These are phyloP conservation scores for Aquilaria yunnanensis DNA, from an alignment of 345 rosid genomes.

Conservation along the genomic window DNA sequence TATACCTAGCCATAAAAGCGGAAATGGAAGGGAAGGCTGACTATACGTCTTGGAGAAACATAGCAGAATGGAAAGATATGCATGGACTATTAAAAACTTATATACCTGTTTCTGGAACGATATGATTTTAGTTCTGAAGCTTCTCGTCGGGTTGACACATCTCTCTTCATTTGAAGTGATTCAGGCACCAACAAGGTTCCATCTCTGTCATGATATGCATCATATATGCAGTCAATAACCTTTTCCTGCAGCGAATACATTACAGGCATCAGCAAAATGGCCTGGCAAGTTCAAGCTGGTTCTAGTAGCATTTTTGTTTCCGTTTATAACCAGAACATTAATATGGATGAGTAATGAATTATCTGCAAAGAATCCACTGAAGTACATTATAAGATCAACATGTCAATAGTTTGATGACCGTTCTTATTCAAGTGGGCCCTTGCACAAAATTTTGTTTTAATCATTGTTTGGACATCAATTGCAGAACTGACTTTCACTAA, in stretches of 20 bases:
- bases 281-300: not conserved
- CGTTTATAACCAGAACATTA: too few relatives aligned
- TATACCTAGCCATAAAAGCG: too few relatives aligned
- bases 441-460: too few relatives aligned
- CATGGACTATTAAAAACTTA: not conserved
- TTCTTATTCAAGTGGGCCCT: too few relatives aligned
- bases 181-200: slow-evolving; percentile 34
- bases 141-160: slow-evolving; percentile 39
- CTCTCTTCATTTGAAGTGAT: slow-evolving; percentile 53
- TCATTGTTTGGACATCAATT: too few relatives aligned
- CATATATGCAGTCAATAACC: slow-evolving; percentile 46
- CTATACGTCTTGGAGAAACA: not conserved
- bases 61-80: not conserved
- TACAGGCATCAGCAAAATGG: slow-evolving; percentile 3
- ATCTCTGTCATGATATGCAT: not conserved
- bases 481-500: too few relatives aligned
- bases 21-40: too few relatives aligned
- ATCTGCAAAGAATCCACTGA: not conserved
- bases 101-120: slow-evolving; percentile 67
- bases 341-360: not conserved
- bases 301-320: not conserved
- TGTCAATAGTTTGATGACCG: too few relatives aligned
- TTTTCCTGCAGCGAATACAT: slow-evolving; percentile 39
- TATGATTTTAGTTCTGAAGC: slow-evolving; percentile 52
- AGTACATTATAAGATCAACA: not conserved